Conservation (phyloP, 495 filamentous ascomycete species). For the Penicillium robsamsonii region DNA sequence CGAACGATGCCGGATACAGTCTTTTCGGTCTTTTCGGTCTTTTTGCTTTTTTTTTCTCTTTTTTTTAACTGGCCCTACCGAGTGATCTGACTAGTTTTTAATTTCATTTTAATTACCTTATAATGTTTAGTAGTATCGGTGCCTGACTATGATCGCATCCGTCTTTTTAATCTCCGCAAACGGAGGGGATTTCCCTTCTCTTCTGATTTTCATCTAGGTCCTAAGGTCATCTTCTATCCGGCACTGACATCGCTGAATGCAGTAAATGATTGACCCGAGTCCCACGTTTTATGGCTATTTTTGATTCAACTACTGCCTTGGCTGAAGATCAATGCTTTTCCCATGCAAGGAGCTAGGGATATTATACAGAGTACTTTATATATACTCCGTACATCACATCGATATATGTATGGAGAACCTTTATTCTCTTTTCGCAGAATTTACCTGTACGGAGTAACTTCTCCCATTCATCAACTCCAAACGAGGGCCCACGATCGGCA, state of each 20-base stretch:
- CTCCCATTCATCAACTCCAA: constrained; percentile 2
- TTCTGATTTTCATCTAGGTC: no score
- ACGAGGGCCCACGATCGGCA: constrained; percentile 7
- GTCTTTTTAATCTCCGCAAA: constrained; percentile 1
- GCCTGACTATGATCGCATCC: neutral
- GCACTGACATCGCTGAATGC: neutral
- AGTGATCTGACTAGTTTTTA: neutral
- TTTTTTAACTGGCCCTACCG: neutral
- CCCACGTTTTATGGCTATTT: neutral
- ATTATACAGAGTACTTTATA: neutral
- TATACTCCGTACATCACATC: no score
- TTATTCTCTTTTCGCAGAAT: no score
- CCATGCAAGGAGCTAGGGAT: neutral
- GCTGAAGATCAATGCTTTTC: neutral
- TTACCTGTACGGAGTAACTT: no score
- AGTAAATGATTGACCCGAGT: neutral
- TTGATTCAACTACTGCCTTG: neutral
- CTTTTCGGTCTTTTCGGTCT: neutral
- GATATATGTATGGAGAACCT: neutral
- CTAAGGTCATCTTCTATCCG: neutral
- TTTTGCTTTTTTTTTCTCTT: neutral
- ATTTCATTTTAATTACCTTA: neutral
- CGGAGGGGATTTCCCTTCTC: neutral
- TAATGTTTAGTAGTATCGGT: neutral
- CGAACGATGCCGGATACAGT: constrained; percentile 6